phyloP scores from a whole-genome alignment of 1,284 basidiomycete species.

The Trichosporon ovoides region DNA sequence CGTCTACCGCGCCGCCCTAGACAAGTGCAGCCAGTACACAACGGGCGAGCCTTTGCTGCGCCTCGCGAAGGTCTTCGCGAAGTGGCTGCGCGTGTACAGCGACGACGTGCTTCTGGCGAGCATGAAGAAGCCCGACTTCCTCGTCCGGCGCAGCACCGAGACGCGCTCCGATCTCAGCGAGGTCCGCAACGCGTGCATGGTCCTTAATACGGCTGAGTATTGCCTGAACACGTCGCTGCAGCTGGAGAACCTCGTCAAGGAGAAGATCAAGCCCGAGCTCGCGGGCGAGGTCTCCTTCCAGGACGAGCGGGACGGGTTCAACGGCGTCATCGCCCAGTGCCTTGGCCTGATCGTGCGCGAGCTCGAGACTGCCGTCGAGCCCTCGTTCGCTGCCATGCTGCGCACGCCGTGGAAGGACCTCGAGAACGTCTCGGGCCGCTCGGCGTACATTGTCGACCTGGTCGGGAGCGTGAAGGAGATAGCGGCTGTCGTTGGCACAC shows the following conservation, averaged over 20 bases:
- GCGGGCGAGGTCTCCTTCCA: conserved; percentile 77
- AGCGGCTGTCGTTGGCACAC: conserved; percentile 42
- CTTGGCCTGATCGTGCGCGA: conserved; percentile 73
- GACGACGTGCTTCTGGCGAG: conserved; percentile 76
- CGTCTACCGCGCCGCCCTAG: conserved; percentile 90
- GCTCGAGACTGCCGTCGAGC: conserved; percentile 72
- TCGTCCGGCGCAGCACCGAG: conserved; percentile 65
- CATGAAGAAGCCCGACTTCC: conserved; percentile 56
- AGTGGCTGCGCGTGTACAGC: conserved; percentile 91
- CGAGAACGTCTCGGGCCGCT: conserved; percentile 78
- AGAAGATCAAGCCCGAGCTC: conserved; percentile 69
- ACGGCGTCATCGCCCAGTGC: conserved; percentile 73
- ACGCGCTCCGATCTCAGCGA: conserved; percentile 67
- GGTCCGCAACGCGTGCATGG: conserved; percentile 70
- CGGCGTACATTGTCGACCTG: conserved; percentile 71
- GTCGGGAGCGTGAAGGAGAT: conserved; percentile 79
- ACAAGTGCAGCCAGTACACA: conserved; percentile 76
- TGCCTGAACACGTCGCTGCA: conserved; percentile 86
- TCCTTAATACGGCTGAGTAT: conserved; percentile 97
- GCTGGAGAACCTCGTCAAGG: conserved; percentile 86
- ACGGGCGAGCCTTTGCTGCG: conserved; percentile 74
- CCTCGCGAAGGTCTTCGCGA: conserved; percentile 72
- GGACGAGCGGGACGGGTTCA: conserved; percentile 78
- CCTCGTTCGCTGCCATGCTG: conserved; percentile 66
- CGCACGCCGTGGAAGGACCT: conserved; percentile 68